Evolutionary conservation across 305 asterid genomes (phyloP).

Genomic region (Ilex paraguariensis): DNA sequence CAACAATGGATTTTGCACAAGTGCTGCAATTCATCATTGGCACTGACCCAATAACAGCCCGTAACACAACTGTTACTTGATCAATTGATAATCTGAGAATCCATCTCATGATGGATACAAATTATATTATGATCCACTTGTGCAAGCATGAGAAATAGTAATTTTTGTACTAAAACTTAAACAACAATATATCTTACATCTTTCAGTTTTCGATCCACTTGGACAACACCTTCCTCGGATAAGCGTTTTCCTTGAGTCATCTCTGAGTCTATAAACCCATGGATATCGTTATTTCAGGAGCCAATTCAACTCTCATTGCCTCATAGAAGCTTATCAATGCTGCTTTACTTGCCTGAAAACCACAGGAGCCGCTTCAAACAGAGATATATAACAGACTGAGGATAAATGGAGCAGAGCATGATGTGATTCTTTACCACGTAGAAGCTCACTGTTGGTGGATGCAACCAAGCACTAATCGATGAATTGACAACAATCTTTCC

Average conservation of each 20-base stretch:
- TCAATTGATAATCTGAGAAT: no score
- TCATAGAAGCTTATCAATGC: slow-evolving; percentile 21
- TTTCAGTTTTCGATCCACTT: neutral
- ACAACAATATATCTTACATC: no score
- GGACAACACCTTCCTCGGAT: slow-evolving; percentile 4
- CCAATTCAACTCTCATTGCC: slow-evolving; percentile 17
- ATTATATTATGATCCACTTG: no score
- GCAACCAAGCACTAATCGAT: slow-evolving; percentile 9
- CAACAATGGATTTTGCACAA: no score
- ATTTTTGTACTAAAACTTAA: no score
- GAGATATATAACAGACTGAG: no score
- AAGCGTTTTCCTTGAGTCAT: slow-evolving; percentile 16
- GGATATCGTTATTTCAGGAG: slow-evolving; percentile 19
- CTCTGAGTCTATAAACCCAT: slow-evolving; percentile 22
- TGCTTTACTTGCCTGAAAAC: slow-evolving; percentile 28
- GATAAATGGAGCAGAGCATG: no score
- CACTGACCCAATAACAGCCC: no score
- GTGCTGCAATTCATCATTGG: no score
- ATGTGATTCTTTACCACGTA: slow-evolving; percentile 4
- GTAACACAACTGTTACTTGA: no score
- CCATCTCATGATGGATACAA: no score
- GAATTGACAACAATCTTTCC: slow-evolving; percentile 24
- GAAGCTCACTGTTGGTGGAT: slow-evolving; percentile 13
- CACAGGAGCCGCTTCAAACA: neutral
- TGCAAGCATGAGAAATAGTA: no score